Percentiles rank a stretch among this genome's conserved stretches.
Conservation (phyloP, 495 filamentous ascomycete genomes). For the Aspergillus kassunensis region DNA sequence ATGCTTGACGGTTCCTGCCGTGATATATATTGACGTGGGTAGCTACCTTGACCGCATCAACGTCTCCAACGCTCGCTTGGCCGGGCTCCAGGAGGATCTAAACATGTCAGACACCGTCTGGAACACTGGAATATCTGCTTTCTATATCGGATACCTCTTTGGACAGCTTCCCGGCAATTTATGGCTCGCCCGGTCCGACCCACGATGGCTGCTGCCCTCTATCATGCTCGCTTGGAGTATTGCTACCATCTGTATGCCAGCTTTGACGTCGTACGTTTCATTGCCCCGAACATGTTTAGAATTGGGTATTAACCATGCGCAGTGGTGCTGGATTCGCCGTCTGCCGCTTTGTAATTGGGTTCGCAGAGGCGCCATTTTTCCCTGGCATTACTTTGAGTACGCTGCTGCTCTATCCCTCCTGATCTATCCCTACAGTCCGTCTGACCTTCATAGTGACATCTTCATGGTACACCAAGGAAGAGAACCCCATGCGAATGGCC, state of each 20-base stretch:
- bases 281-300: not conserved
- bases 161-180: constrained; percentile 8
- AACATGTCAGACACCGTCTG: constrained; percentile 8
- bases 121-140: constrained; percentile 1
- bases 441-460: not conserved
- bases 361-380: constrained; percentile 4
- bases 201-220: not conserved
- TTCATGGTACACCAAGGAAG: constrained; percentile 6
- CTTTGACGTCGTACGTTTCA: not conserved
- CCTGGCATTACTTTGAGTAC: not conserved
- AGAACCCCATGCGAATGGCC: constrained; percentile 9
- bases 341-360: constrained; percentile 2
- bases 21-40: too few species aligned
- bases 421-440: too few species aligned
- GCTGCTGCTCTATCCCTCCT: too few species aligned
- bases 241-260: constrained; percentile 11
- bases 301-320: not conserved
- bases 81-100: constrained; percentile 7
- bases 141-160: constrained; percentile 13
- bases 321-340: constrained; percentile 1
- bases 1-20: not conserved
- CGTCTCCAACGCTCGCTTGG: constrained; percentile 9
- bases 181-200: not conserved
- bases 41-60: constrained; percentile 15
- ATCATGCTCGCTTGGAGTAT: constrained; percentile 8